Conservation (phyloP, 257 asterid species). For the Nicotiana otophora region DNA sequence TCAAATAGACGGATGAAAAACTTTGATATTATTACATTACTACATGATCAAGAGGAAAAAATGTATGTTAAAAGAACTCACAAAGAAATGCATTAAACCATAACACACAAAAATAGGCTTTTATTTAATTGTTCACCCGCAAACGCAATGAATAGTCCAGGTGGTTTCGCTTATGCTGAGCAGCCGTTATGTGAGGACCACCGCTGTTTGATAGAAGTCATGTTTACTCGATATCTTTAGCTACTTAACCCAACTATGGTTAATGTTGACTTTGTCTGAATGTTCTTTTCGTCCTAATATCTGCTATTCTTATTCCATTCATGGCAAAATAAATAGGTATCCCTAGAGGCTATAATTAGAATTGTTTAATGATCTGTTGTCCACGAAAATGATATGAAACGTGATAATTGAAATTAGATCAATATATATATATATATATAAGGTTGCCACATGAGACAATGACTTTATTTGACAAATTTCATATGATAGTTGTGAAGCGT, state of each 20-base stretch:
- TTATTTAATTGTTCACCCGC: no score
- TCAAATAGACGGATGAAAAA: no score
- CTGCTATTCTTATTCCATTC: neutral
- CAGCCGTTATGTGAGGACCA: neutral
- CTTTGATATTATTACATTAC: no score
- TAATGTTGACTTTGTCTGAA: neutral
- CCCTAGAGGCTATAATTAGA: neutral
- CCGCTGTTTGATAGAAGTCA: neutral
- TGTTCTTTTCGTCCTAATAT: neutral
- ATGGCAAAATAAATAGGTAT: neutral
- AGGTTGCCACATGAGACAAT: neutral
- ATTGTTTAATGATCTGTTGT: neutral
- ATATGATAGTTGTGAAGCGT: neutral
- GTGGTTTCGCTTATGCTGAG: neutral
- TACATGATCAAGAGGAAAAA: no score
- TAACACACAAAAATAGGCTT: no score
- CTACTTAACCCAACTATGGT: constrained; percentile 1
- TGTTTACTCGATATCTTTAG: neutral
- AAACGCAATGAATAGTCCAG: neutral
- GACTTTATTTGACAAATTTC: neutral
- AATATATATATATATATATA: no score
- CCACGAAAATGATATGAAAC: neutral
- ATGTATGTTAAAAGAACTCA: no score
- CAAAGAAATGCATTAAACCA: no score
- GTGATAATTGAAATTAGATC: neutral